Percentiles rank a stretch among this genome's conserved stretches.
phyloP scores from a whole-genome alignment of 1,284 basidiomycete species.

The Leccinum proximum region DNA sequence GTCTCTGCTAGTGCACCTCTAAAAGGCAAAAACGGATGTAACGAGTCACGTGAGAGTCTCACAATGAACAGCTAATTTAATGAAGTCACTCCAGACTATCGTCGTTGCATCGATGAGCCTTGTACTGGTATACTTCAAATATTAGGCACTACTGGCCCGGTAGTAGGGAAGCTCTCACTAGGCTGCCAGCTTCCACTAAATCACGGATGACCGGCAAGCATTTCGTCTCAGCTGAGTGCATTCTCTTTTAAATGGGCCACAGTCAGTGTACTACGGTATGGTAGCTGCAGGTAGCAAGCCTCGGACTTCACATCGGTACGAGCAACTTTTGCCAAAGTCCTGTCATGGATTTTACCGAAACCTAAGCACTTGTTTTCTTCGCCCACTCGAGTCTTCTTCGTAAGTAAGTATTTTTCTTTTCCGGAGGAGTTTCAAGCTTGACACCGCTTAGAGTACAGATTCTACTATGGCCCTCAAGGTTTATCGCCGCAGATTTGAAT shows the following conservation, averaged over 20 bases:
- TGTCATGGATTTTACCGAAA: background rate
- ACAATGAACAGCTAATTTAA: background rate
- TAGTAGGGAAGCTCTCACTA: background rate
- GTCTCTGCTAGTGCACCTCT: background rate
- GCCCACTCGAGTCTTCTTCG: background rate
- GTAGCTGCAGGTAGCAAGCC: background rate
- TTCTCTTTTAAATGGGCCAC: background rate
- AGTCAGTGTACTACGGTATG: background rate
- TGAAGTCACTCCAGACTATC: background rate
- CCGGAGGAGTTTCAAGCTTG: background rate
- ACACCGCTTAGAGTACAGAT: background rate
- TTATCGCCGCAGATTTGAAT: background rate
- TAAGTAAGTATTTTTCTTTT: background rate
- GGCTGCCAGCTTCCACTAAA: background rate
- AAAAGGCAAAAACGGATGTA: background rate
- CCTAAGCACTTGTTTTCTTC: background rate
- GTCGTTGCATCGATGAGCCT: background rate
- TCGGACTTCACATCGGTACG: background rate
- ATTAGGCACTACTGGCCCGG: no score
- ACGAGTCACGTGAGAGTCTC: background rate
- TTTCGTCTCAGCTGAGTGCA: background rate
- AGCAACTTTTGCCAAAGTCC: background rate
- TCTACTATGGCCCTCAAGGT: background rate
- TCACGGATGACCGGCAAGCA: background rate
- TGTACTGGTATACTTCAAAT: background rate